A percentile compares a stretch with the other conserved stretches of the same genome.
These are phyloP conservation scores for Aspergillus floridensis DNA, from an alignment of 2,329 filamentous ascomycete genomes.

Conservation along the genomic window DNA sequence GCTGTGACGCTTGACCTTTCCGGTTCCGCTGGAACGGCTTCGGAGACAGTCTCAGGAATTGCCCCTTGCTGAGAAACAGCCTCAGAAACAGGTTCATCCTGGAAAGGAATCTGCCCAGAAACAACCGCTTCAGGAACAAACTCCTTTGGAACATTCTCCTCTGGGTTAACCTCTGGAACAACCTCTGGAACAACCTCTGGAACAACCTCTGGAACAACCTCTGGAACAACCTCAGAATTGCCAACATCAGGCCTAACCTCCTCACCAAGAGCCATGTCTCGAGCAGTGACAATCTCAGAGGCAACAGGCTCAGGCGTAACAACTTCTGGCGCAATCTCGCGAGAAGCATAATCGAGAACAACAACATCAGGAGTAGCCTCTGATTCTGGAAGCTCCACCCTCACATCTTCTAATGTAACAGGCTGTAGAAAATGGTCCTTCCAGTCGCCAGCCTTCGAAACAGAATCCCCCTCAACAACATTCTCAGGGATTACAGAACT, in stretches of 20 bases:
- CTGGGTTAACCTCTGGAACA: neutral
- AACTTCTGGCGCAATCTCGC: neutral
- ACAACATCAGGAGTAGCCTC: too few species aligned
- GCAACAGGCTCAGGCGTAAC: too few species aligned
- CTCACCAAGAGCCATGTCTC: too few species aligned
- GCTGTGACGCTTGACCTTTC: neutral
- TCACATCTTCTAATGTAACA: too few species aligned
- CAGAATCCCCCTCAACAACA: too few species aligned
- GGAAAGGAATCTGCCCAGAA: neutral
- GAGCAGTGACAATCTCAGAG: neutral
- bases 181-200: neutral
- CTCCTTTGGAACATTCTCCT: neutral
- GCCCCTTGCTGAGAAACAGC: neutral
- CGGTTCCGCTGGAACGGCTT: neutral
- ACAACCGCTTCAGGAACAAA: neutral
- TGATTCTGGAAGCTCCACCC: too few species aligned
- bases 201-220: neutral
- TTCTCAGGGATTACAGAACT: too few species aligned
- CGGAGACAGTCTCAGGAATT: neutral
- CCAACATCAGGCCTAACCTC: too few species aligned
- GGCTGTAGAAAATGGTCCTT: too few species aligned
- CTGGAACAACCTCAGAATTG: neutral
- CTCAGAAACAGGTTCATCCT: neutral
- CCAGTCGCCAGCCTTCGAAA: too few species aligned
- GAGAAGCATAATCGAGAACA: neutral